Base-by-base conservation (phyloP, 352 stramenopile species). In the Chrysophaeum taylorii region DNA sequence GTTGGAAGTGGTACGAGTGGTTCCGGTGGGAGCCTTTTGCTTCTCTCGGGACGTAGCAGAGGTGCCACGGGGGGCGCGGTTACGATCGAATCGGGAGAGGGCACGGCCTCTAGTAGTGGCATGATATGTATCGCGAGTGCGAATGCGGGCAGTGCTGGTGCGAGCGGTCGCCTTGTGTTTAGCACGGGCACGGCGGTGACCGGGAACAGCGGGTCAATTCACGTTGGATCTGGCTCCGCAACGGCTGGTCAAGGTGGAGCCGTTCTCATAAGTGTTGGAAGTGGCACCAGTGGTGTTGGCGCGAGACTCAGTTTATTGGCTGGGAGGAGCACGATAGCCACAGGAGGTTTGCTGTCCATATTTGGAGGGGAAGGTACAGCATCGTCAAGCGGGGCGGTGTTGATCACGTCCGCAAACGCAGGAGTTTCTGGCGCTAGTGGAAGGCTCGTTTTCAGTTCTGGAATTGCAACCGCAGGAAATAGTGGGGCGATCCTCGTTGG, bases 1-100 rank as follows among this genome's bases (percentile, higher is more conserved):
- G 69, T 75, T 38, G 72, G 72, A 31, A 60, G 52, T 68, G 70
- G 68, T 12, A 70, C 72, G 43, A 75, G 69, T 48, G 72, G 68
- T 61, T 60, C 72, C 21, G 72, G 72, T n/a, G 72, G 69, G n/a
- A 43, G 21, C 7, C 52, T 76, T 0, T 53, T 45, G 21, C 31
- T 76, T 29, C 38, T 66, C 18, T 54, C 68, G 31, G 72, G 72
- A 12, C 50, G 52, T 25, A 48, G 39, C 39, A 43, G 36, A 37
- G 57, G 60, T 39, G 35, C 71, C 31, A 60, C 70, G 25, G 33
- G 50, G 14, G 52, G 35, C 43, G 72, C 67, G 25, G 33, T 77
- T 18, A 5, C 12, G 12, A 9, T 63, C 4, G 54, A 27, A 16
- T 68, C 39, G 36, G 72, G 68, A 25, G 66, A 73, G 35, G 70